phyloP scores from a whole-genome alignment of 148 eudicot genomes.

The Rhododendron henanense region DNA sequence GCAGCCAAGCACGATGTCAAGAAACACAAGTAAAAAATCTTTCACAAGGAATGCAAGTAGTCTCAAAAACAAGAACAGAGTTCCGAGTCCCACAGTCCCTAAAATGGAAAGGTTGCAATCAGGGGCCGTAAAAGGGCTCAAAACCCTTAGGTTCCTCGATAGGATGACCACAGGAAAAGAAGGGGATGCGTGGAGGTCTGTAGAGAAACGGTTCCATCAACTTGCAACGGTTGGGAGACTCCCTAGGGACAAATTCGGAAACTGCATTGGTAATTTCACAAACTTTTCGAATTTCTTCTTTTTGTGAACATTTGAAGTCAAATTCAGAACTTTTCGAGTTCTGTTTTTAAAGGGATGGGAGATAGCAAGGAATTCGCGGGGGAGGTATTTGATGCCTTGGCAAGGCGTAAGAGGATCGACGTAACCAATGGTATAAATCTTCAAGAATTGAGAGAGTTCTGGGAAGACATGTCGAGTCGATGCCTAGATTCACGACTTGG shows the following conservation, averaged over 20 bases:
- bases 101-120: slow-evolving; percentile 45
- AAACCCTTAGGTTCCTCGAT: slow-evolving; percentile 69
- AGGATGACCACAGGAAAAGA: slow-evolving; percentile 56
- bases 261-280: slow-evolving; percentile 63
- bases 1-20: neutral
- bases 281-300: neutral
- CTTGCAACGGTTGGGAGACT: slow-evolving; percentile 50
- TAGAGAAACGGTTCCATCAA: slow-evolving; percentile 56
- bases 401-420: slow-evolving; percentile 58
- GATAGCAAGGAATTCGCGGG: slow-evolving; percentile 76
- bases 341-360: slow-evolving; percentile 58
- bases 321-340: neutral
- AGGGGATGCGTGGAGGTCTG: slow-evolving; percentile 68
- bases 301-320: neutral
- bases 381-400: slow-evolving; percentile 79
- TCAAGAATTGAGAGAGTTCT: slow-evolving; percentile 61
- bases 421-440: slow-evolving; percentile 57
- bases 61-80: slow-evolving; percentile 17
- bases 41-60: slow-evolving; percentile 25
- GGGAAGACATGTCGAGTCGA: slow-evolving; percentile 83
- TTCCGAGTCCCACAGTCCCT: slow-evolving; percentile 14
- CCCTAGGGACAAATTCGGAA: slow-evolving; percentile 65
- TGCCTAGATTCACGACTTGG: slow-evolving; percentile 80
- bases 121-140: slow-evolving; percentile 59
- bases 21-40: neutral